Evolutionary conservation across 345 rosid genomes (phyloP).

Genomic region (Pistacia atlantica): DNA sequence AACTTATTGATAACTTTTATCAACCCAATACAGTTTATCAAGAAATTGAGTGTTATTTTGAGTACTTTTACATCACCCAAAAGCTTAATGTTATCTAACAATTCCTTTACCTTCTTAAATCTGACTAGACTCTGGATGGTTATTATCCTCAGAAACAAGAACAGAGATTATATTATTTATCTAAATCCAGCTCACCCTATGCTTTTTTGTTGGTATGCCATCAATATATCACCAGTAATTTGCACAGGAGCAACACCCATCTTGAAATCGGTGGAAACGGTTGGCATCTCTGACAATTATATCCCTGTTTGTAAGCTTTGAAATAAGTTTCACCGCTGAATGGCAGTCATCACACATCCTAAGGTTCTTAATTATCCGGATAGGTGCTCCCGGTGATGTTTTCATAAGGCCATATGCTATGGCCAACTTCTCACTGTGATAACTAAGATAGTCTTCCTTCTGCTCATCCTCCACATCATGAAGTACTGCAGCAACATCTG

Average conservation of each 20-base stretch:
- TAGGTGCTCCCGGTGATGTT: constrained; percentile 57
- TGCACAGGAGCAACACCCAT: constrained; percentile 72
- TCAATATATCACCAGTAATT: constrained; percentile 57
- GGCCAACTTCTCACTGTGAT: constrained; percentile 90
- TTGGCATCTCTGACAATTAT: constrained; percentile 78
- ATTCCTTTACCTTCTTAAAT: constrained; percentile 63
- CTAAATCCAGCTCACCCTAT: constrained; percentile 83
- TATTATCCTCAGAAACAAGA: constrained; percentile 63
- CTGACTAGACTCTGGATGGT: constrained; percentile 58
- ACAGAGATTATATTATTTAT: constrained; percentile 52
- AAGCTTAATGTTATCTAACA: constrained; percentile 58
- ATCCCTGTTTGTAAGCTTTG: constrained; percentile 52
- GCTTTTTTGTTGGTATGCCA: constrained; percentile 68
- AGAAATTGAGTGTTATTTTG: too few relatives aligned
- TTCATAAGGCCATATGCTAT: constrained; percentile 77
- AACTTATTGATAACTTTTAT: constrained; percentile 4
- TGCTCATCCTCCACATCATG: constrained; percentile 90
- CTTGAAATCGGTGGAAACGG: constrained; percentile 76
- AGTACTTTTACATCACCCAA: constrained; percentile 48
- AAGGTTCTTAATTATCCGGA: constrained; percentile 66
- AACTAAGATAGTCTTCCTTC: constrained; percentile 65
- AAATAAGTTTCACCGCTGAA: constrained; percentile 70
- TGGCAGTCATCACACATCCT: constrained; percentile 94
- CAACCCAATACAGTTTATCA: neutral
- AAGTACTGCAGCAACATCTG: constrained; percentile 54